Evolutionary conservation across 2,329 filamentous ascomycete genomes (phyloP).

Genomic region (Boeremia lycopersici): DNA sequence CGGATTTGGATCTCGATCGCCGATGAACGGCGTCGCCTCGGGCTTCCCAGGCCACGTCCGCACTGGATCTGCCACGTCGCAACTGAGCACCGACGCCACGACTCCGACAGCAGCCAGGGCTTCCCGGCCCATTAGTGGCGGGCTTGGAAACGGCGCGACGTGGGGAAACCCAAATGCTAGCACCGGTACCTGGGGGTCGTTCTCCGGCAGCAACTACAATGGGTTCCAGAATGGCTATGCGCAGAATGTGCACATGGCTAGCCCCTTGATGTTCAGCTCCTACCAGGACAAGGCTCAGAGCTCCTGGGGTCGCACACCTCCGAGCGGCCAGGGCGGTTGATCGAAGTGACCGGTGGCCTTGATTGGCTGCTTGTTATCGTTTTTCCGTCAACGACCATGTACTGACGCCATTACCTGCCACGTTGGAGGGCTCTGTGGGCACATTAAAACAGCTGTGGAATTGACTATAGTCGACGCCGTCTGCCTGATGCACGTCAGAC

Average conservation of each 20-base stretch:
- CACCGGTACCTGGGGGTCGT: constrained; percentile 32
- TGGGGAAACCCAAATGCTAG: constrained; percentile 39
- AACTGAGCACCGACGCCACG: constrained; percentile 42
- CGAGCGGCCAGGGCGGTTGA: constrained; percentile 49
- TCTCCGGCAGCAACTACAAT: constrained; percentile 22
- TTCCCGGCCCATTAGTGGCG: constrained; percentile 34
- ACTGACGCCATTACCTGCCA: background rate
- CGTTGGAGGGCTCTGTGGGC: background rate
- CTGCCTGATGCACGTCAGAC: background rate
- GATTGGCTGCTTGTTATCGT: constrained; percentile 1
- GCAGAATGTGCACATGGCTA: constrained; percentile 42
- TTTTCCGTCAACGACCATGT: constrained; percentile 2
- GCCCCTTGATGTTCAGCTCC: constrained; percentile 51
- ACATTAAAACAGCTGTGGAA: no score
- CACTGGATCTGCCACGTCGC: constrained; percentile 51
- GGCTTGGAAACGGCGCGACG: constrained; percentile 39
- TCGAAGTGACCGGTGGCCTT: constrained; percentile 9
- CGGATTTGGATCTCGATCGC: constrained; percentile 35
- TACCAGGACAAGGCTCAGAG: constrained; percentile 41
- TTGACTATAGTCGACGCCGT: background rate
- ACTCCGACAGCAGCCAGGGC: constrained; percentile 22
- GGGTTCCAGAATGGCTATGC: constrained; percentile 24
- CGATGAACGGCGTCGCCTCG: constrained; percentile 39
- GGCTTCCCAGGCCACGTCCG: constrained; percentile 49
- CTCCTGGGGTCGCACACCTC: constrained; percentile 44